Conservation (phyloP, 2,329 filamentous ascomycete genomes). For the Keithomyces neogunnii region DNA sequence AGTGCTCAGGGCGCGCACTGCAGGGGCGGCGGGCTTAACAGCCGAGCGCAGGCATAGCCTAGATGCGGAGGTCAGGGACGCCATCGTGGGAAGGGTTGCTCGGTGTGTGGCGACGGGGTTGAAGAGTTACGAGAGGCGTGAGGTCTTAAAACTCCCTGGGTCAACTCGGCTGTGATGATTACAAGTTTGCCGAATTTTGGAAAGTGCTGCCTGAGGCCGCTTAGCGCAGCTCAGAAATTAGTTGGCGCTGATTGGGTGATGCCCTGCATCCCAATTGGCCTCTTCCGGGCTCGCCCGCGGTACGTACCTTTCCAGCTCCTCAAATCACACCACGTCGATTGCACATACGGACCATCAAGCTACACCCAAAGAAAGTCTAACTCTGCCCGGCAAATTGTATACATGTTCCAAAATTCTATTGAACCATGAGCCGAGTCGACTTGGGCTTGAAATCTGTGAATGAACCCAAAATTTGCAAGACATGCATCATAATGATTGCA, state of each 20-base stretch:
- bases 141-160: constrained; percentile 37
- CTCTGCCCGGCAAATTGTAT: no score
- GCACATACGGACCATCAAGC: background rate
- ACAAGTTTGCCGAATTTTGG: constrained; percentile 31
- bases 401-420: no score
- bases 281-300: constrained; percentile 21
- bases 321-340: background rate
- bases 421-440: no score
- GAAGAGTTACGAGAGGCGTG: constrained; percentile 22
- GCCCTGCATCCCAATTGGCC: constrained; percentile 9
- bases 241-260: constrained; percentile 33
- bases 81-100: constrained; percentile 39
- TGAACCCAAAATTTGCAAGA: no score
- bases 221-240: constrained; percentile 37
- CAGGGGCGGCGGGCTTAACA: constrained; percentile 31
- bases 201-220: constrained; percentile 34
- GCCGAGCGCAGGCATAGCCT: constrained; percentile 58
- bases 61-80: constrained; percentile 59
- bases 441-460: no score
- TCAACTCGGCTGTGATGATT: constrained; percentile 25
- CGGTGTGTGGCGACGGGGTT: constrained; percentile 8
- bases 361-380: background rate
- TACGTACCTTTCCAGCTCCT: constrained; percentile 5
- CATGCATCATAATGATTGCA: background rate
- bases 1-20: constrained; percentile 48